Conservation (phyloP, 2,329 filamentous ascomycete species). For the Chaetomium olivaceum region DNA sequence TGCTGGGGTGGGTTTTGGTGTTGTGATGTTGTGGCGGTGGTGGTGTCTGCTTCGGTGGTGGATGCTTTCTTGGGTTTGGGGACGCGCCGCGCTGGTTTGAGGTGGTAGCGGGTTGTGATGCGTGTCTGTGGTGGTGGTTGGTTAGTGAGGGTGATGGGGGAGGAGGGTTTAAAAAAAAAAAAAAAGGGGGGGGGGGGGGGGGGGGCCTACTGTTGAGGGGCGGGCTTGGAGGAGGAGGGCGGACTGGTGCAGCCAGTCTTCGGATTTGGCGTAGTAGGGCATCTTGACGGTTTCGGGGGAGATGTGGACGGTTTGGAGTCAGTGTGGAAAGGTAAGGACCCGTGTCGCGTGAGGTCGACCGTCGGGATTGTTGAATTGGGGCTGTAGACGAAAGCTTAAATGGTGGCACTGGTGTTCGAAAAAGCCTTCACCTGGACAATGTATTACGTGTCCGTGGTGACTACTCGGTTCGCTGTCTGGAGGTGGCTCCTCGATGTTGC, state of each 20-base stretch:
- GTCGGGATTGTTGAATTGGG: not conserved
- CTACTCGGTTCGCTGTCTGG: not conserved
- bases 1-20: too few relatives aligned
- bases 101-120: constrained; percentile 90
- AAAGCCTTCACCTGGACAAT: not conserved
- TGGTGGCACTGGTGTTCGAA: too few relatives aligned
- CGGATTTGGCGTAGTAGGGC: constrained; percentile 68
- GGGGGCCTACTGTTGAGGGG: constrained; percentile 70
- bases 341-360: not conserved
- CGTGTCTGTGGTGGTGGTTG: constrained; percentile 60
- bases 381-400: not conserved
- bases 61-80: constrained; percentile 34
- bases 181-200: too few relatives aligned
- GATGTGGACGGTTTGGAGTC: not conserved
- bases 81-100: constrained; percentile 49
- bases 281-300: constrained; percentile 16
- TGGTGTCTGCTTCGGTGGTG: constrained; percentile 32
- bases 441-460: not conserved
- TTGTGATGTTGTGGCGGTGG: constrained; percentile 32
- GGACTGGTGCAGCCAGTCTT: constrained; percentile 91
- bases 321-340: not conserved
- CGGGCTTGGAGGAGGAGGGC: constrained; percentile 81
- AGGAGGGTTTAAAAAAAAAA: constrained; percentile 3
- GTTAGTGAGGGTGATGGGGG: constrained; percentile 11
- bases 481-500: not conserved